Base-by-base conservation (phyloP, 2,329 filamentous ascomycete genomes). In the Rosellinia necatrix region DNA sequence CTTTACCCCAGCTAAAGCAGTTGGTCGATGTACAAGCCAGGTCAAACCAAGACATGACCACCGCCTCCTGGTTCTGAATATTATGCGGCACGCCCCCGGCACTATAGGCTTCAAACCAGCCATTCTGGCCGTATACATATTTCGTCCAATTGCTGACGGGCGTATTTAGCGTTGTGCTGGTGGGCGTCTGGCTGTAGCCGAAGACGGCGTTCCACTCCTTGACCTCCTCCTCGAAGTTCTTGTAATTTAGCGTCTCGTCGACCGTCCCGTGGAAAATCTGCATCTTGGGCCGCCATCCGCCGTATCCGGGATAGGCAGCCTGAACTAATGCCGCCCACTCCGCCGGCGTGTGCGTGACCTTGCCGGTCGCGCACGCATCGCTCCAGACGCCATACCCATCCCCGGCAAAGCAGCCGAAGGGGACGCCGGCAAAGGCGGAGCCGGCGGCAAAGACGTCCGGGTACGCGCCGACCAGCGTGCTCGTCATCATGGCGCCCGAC, bases 191-290 rank as follows among this genome's bases (percentile, higher is more conserved):
- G 40, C 61, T 61, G 49, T 73, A 60, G 3, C 71, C 72, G 8
- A 75, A 55, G 3, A 78, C 72, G 1, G 72, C 72, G 0, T 76
- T 76, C 81, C 81, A 83, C 65, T 81, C 69, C 71, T 83, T 82
- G 56, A 81, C 71, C 60, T 78, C 77, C 70, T 86, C 82, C 4
- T 75, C 68, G 59, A 81, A 82, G 66, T 84, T 83, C 46, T 73
- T 72, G 22, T 79, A 81, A 37, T 76, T 72, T 1, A 86, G 69
- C 4, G 76, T 76, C 27, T 77, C 73, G 59, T 86, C 82, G 0
- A 60, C 65, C 3, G 77, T 79, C 8, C 83, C 83, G 65, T 86
- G 83, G 67, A 81, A 81, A 35, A 85, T 74, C 68, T 84, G 81
- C 72, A 86, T 75, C 64, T 79, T 80, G 0, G 83, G 82, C 10